Conservation (phyloP, 805 yeast genomes). For the Candida patagonica region DNA sequence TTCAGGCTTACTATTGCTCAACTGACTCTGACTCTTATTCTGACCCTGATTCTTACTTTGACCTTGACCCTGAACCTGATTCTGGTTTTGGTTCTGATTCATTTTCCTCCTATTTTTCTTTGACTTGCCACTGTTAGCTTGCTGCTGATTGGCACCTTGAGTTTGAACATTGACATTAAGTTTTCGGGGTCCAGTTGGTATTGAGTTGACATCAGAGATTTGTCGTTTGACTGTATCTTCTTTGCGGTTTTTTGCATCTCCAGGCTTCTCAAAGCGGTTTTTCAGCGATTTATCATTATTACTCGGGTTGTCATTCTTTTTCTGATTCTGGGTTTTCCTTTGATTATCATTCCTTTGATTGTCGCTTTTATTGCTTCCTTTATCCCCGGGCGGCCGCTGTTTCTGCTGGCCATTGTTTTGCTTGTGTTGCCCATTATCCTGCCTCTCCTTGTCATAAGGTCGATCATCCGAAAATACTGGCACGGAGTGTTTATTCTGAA, state of each 20-base stretch:
- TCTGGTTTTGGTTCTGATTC: neutral
- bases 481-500: no score
- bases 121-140: neutral
- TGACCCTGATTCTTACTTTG: neutral
- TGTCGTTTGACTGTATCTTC: neutral
- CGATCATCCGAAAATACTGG: no score
- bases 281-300: neutral
- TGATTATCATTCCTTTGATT: no score
- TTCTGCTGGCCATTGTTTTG: no score
- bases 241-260: neutral
- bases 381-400: no score
- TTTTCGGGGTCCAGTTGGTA: neutral
- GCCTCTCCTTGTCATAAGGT: no score
- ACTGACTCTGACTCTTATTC: neutral
- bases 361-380: no score
- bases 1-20: neutral
- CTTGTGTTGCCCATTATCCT: no score
- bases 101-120: neutral
- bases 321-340: neutral
- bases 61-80: neutral
- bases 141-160: conserved; percentile 1
- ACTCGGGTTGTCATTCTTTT: neutral
- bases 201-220: neutral
- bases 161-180: neutral
- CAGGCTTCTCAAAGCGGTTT: neutral